Evolutionary conservation across 768 basidiomycete genomes (phyloP), one percentile per base, ranked within the genome.

Genomic region (Antrodiella citrinella): DNA sequence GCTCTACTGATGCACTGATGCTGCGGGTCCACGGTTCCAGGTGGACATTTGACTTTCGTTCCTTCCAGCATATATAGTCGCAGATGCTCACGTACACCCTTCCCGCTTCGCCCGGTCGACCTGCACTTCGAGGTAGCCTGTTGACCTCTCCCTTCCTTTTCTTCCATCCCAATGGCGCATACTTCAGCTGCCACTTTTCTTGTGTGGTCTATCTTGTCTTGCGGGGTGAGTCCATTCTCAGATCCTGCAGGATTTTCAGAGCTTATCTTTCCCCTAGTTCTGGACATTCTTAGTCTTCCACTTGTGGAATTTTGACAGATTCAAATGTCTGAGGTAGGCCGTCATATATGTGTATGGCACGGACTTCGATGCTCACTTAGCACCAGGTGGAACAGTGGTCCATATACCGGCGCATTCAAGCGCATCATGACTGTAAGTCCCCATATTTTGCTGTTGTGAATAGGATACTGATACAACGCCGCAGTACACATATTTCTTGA

Each of bases 251-350:
- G n/a, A n/a, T n/a, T n/a, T n/a, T n/a, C n/a, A n/a, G n/a, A n/a
- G n/a, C n/a, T n/a, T n/a, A n/a, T n/a, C n/a, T n/a, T n/a, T n/a
- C n/a, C 30, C 0, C 47, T 35, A 88, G 86, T 66, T 86, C 4
- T 76, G 73, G 1, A 57, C 57, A 2, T 89, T 89, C 60, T 70
- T 89, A 4, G 13, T 89, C 2, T 83, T 77, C 61, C 87, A 90
- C 59, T 65, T 90, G 47, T 90, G 84, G 82, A 81, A 82, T 4
- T 91, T 85, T 60, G 88, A 91, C 62, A 73, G 76, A 51, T 91
- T 91, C 71, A 77, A 73, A 57, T 89, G 86, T 62, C 62, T 90
- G 48, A 80, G 59, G 84, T 85, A 52, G 55, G 76, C 60, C 5
- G 5, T 4, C 30, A 35, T 35, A 15, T 15, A 7, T 35, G 7